These are phyloP conservation scores for Nannochloris sp. DNA, from an alignment of 139 green algal genomes.

Conservation along the genomic window DNA sequence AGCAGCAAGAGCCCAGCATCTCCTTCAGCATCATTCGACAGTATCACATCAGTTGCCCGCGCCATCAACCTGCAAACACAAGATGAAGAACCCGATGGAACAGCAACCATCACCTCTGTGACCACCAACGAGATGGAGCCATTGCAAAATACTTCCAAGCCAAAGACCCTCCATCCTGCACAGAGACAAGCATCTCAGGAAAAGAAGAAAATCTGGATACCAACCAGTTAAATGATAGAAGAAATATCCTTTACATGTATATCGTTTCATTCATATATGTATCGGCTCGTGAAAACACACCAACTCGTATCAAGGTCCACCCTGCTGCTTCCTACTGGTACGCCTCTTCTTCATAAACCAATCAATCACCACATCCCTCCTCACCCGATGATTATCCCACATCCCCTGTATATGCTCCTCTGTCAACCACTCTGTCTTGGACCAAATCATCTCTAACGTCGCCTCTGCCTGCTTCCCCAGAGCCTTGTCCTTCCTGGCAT, in stretches of 20 bases:
- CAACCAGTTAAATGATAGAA: too few species aligned
- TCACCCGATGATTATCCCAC: conserved; percentile 9
- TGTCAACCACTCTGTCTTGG: background rate
- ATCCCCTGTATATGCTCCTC: conserved; percentile 6
- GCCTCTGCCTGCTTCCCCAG: conserved; percentile 15
- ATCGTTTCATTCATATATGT: too few species aligned
- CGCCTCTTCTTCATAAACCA: conserved; percentile 9
- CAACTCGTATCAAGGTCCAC: too few species aligned
- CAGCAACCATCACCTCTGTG: background rate
- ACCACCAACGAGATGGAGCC: background rate
- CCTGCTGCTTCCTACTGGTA: background rate
- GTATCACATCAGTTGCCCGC: too few species aligned
- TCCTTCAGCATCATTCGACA: background rate
- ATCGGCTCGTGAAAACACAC: background rate
- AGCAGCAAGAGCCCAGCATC: conserved; percentile 11
- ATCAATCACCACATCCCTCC: conserved; percentile 3
- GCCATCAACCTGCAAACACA: background rate
- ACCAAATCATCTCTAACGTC: conserved; percentile 10
- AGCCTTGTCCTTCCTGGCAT: conserved; percentile 3
- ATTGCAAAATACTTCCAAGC: too few species aligned
- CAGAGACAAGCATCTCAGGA: too few species aligned
- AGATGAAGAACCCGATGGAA: background rate
- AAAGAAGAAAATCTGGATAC: too few species aligned
- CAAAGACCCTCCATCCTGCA: too few species aligned
- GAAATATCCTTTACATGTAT: too few species aligned